Evolutionary conservation across 2,329 filamentous ascomycete species (phyloP), one percentile per base, ranked within the genome.

Genomic region (Chaetomium sp.): DNA sequence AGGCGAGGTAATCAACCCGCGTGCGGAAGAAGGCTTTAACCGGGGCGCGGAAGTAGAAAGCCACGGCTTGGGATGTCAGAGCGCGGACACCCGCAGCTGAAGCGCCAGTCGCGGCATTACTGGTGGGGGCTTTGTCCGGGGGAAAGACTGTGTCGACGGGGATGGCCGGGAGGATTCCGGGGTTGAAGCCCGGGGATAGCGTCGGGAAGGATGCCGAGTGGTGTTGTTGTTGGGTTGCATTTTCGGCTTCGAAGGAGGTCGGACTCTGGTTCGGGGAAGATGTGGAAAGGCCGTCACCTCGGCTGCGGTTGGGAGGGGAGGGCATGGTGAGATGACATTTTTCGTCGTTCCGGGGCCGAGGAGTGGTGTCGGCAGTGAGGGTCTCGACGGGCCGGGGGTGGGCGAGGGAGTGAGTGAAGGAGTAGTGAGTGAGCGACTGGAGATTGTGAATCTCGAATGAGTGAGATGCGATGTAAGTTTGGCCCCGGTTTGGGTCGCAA

Each of bases 21-120:
- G 89, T 91, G 59, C 89, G 83, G 72, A 96, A 95, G 69, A 96
- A 96, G 12, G 91, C 88, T 72, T 96, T 96, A 52, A 91, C 88
- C 0, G 91, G 91, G 0, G 90, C 89, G 55, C 91, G 80, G 68
- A 96, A 96, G 73, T 95, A 96, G 65, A 96, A 96, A 32, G 90
- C 86, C 53, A 96, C 81, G 65, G 90, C 78, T 68, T 95, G 88
- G 6, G 89, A 87, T 64, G 87, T 91, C 60, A 96, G 71, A 34
- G 91, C 91, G 47, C 91, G 87, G 60, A 91, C 88, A 42, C 89
- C 84, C 27, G 91, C 91, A 4, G 91, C 91, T 27, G 89, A 91
- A n/a, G 89, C 88, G 48, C 88, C 91, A 2, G 80, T 83, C 5
- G 80, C 79, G n/a, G 64, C 64, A 54, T 63, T 65, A 56, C 50